Percentiles rank a stretch among this genome's conserved stretches.
Evolutionary conservation across 1,139 yeast genomes (phyloP).

Genomic region (Hyphopichia pseudoburtonii): DNA sequence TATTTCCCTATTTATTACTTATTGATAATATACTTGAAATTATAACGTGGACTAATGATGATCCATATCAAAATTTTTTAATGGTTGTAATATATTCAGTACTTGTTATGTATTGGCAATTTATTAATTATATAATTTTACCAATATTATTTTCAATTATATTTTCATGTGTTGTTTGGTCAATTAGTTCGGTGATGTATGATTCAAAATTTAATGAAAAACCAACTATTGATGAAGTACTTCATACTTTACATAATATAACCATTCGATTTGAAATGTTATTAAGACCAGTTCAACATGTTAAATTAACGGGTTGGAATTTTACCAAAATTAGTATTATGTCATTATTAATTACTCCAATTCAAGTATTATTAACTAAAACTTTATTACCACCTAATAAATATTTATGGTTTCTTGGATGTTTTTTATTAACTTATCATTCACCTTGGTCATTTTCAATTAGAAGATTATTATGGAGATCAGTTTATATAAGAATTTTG

Average conservation of each 20-base stretch:
- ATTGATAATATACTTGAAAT: slow-evolving; percentile 46
- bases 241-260: slow-evolving; percentile 51
- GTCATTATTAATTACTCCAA: slow-evolving; percentile 43
- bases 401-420: slow-evolving; percentile 36
- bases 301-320: slow-evolving; percentile 26
- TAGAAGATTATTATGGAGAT: slow-evolving; percentile 55
- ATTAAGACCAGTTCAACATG: slow-evolving; percentile 39
- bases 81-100: slow-evolving; percentile 39
- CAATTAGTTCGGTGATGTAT: slow-evolving; percentile 40
- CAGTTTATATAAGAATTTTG: slow-evolving; percentile 42
- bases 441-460: slow-evolving; percentile 54
- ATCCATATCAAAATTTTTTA: slow-evolving; percentile 50
- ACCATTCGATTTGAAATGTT: slow-evolving; percentile 46
- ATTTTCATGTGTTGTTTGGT: slow-evolving; percentile 48
- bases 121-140: slow-evolving; percentile 31
- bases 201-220: slow-evolving; percentile 46
- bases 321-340: slow-evolving; percentile 32
- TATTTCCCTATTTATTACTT: slow-evolving; percentile 49
- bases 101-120: slow-evolving; percentile 47
- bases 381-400: slow-evolving; percentile 36
- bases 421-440: slow-evolving; percentile 48
- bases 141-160: slow-evolving; percentile 38
- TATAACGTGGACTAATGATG: slow-evolving; percentile 57
- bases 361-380: slow-evolving; percentile 41
- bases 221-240: slow-evolving; percentile 59